These are phyloP conservation scores for Epipyxis sp. DNA, from an alignment of 108 stramenopile genomes.

Conservation along the genomic window DNA sequence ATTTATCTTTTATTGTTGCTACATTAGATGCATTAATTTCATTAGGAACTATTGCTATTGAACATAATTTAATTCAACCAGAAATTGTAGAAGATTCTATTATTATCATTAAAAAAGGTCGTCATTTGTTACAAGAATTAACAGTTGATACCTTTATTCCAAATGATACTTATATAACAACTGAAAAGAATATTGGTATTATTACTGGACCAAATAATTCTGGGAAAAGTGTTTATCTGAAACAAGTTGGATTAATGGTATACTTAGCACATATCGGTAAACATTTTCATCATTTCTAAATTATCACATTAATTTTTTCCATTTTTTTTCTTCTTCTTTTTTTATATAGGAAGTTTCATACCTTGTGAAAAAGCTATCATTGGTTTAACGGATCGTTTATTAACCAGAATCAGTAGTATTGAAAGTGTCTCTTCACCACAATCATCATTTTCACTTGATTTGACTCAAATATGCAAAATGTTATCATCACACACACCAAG, in stretches of 20 bases:
- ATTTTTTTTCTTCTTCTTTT: too few species aligned
- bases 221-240: constrained; percentile 88
- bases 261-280: constrained; percentile 91
- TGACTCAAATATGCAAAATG: constrained; percentile 53
- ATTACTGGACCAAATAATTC: constrained; percentile 89
- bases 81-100: constrained; percentile 59
- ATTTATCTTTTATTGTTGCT: constrained; percentile 70
- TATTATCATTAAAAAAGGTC: constrained; percentile 78
- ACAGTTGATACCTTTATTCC: constrained; percentile 79
- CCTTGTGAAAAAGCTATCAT: constrained; percentile 75
- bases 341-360: neutral
- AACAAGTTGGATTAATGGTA: constrained; percentile 65
- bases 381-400: constrained; percentile 77
- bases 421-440: constrained; percentile 89
- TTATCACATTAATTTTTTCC: too few species aligned
- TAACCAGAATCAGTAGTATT: constrained; percentile 74
- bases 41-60: constrained; percentile 72
- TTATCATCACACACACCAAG: constrained; percentile 53
- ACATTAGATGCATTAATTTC: constrained; percentile 82
- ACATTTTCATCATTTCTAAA: constrained; percentile 79
- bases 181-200: constrained; percentile 63
- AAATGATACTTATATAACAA: constrained; percentile 72
- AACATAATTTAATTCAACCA: constrained; percentile 75
- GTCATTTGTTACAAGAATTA: constrained; percentile 87
- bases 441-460: constrained; percentile 84